A percentile compares a stretch with the other conserved stretches of the same genome.
Conservation (phyloP, 2,329 filamentous ascomycete species). For the Macrophomina pseudophaseolina region DNA sequence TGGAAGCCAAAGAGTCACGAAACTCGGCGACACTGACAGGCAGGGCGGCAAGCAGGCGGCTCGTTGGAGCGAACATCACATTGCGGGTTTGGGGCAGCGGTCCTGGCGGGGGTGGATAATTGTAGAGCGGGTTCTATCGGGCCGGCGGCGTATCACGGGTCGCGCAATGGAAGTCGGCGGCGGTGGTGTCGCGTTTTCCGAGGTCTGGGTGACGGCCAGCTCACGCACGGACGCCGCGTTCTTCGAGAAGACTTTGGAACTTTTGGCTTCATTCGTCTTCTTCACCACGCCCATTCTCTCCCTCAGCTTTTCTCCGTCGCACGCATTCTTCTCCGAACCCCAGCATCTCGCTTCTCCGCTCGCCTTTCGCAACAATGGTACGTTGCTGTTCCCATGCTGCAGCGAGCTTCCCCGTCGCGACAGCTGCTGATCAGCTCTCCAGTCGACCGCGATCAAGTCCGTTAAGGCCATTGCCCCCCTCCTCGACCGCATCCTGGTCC, state of each 20-base stretch:
- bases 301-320: constrained; percentile 9
- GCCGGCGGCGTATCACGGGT: constrained; percentile 17
- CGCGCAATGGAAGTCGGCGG: not conserved
- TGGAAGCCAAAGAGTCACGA: constrained; percentile 22
- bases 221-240: constrained; percentile 9
- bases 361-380: constrained; percentile 28
- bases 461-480: constrained; percentile 95
- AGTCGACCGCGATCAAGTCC: constrained; percentile 74
- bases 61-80: constrained; percentile 27
- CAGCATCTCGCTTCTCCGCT: not conserved
- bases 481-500: constrained; percentile 96
- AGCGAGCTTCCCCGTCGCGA: not conserved
- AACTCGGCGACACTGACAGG: constrained; percentile 26
- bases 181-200: constrained; percentile 18
- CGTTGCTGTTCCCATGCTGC: not conserved
- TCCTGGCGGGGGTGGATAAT: not conserved
- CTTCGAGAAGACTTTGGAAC: constrained; percentile 22
- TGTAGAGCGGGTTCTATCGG: not conserved
- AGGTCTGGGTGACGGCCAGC: constrained; percentile 17
- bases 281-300: constrained; percentile 13
- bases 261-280: constrained; percentile 4
- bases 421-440: constrained; percentile 27
- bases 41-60: constrained; percentile 17
- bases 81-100: not conserved
- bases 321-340: not conserved